Base-by-base conservation (phyloP, 2,329 filamentous ascomycete genomes). In the Leptographium procerum region DNA sequence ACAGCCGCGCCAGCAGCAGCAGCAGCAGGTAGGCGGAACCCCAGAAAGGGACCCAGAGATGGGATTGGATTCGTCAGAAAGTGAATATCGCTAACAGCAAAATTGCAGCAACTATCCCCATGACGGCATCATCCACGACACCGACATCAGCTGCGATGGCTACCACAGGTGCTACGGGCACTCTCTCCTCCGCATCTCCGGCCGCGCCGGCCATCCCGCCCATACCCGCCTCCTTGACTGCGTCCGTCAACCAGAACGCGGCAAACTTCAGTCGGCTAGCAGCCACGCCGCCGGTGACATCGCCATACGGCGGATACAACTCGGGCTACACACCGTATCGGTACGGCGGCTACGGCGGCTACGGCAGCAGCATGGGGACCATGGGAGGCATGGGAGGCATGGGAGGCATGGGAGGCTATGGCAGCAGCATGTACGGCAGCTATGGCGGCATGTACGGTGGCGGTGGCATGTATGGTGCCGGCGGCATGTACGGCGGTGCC, bases 231-330 rank as follows among this genome's bases (percentile, higher is more conserved):
- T 84, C 88, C 13, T 82, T 97, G 61, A 83, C 84, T 64, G 80
- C 88, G 2, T 79, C 91, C 36, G 89, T 95, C 52, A 95, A 94
- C 71, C 88, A 89, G 69, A 96, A 91, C 67, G 90, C 91, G 50
- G 86, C 89, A 7, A 87, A 86, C 61, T 95, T 95, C 70, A 90
- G 87, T 64, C 73, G 76, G 31, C 61, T 71, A 52, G 72, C 69
- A 61, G 69, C 65, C 11, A 60, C 71, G 53, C 66, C 73, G 64
- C 68, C 69, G 6, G 51, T 63, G 13, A 16, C 54, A 10, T 63
- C 61, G 11, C 62, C 61, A 7, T 65, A 65, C 51, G 59, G 63
- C 58, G 10, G 52, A 28, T 76, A 77, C 61, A 70, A 71, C 40
- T 68, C 70, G 2, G 66, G 74, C 33, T 78, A 78, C 63, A 77